phyloP scores from a whole-genome alignment of 1,284 basidiomycete species.

The Porodaedalea pini region DNA sequence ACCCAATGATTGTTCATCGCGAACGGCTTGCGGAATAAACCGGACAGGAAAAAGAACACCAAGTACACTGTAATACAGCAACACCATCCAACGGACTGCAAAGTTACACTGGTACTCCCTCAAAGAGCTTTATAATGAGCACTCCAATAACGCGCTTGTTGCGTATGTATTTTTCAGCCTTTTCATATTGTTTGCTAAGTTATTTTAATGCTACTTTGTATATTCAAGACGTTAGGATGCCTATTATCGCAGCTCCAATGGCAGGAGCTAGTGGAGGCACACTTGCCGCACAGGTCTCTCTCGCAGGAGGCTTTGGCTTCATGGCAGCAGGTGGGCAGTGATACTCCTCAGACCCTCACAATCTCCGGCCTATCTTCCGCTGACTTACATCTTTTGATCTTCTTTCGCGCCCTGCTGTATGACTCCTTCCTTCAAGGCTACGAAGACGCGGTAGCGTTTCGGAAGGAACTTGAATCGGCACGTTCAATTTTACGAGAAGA shows the following conservation, averaged over 20 bases:
- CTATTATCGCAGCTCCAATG: constrained; percentile 66
- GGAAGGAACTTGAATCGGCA: constrained; percentile 46
- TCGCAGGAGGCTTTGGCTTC: constrained; percentile 71
- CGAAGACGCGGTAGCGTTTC: constrained; percentile 39
- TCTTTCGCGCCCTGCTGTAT: neutral
- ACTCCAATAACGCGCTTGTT: constrained; percentile 38
- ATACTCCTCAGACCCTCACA: neutral
- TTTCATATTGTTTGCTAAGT: neutral
- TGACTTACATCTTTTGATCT: neutral
- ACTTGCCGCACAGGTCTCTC: constrained; percentile 58
- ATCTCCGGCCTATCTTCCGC: neutral
- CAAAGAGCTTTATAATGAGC: constrained; percentile 27
- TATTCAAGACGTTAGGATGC: constrained; percentile 47
- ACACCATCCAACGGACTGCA: too few species aligned
- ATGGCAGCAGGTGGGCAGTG: constrained; percentile 46
- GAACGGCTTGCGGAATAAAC: too few species aligned
- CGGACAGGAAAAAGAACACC: too few species aligned
- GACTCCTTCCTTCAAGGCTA: constrained; percentile 38
- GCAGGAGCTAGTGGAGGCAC: constrained; percentile 59
- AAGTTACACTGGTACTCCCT: too few species aligned
- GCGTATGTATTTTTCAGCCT: constrained; percentile 26
- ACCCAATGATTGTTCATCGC: too few species aligned
- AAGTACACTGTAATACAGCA: too few species aligned
- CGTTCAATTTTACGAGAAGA: constrained; percentile 27
- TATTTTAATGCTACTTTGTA: neutral